Evolutionary conservation across 805 yeast genomes (phyloP).

Genomic region (Jamesozyma spencerorum): DNA sequence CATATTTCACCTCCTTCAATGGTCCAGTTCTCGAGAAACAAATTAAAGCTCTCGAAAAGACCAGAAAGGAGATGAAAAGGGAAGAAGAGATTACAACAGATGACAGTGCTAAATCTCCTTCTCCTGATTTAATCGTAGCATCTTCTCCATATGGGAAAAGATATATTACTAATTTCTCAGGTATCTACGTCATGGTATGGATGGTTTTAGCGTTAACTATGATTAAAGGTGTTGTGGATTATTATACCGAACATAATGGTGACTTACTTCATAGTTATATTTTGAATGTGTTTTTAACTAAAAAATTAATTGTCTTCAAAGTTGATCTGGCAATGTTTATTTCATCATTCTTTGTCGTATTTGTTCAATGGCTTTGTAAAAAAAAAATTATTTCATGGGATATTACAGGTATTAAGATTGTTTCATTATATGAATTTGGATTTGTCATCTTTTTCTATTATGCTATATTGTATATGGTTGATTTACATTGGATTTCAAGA

Average conservation of each 20-base stretch:
- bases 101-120: not conserved
- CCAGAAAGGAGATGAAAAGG: constrained; percentile 5
- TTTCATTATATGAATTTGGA: constrained; percentile 45
- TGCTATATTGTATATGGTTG: constrained; percentile 39
- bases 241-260: constrained; percentile 38
- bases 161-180: constrained; percentile 41
- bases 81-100: constrained; percentile 1
- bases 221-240: constrained; percentile 44
- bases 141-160: not conserved
- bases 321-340: constrained; percentile 71
- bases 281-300: constrained; percentile 46
- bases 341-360: constrained; percentile 49
- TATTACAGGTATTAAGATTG: constrained; percentile 51
- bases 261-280: constrained; percentile 39
- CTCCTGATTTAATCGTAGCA: not conserved
- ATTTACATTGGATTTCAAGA: constrained; percentile 81
- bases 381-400: constrained; percentile 47
- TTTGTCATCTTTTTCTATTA: constrained; percentile 43
- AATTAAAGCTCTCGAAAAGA: constrained; percentile 11
- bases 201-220: constrained; percentile 48
- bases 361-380: constrained; percentile 48
- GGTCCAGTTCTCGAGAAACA: constrained; percentile 27
- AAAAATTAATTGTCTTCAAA: constrained; percentile 53
- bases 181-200: constrained; percentile 79
- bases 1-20: constrained; percentile 24